Conservation (phyloP, 2,329 filamentous ascomycete species). For the Diatrype stigma region DNA sequence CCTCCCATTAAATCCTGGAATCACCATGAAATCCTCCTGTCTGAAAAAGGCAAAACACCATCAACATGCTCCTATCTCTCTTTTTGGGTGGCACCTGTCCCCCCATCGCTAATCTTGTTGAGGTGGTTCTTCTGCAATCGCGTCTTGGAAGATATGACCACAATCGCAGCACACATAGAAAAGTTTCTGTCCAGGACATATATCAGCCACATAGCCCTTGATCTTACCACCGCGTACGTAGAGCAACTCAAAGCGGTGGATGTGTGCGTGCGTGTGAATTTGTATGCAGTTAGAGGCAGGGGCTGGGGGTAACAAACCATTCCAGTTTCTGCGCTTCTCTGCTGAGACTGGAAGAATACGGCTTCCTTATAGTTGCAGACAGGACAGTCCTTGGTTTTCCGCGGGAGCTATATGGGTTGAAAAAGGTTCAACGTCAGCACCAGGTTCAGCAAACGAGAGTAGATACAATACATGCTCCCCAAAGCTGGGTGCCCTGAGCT, state of each 20-base stretch:
- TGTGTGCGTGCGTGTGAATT: too few relatives aligned
- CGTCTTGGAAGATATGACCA: constrained; percentile 74
- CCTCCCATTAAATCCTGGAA: not conserved
- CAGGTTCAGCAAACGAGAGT: constrained; percentile 21
- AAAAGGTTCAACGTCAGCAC: constrained; percentile 35
- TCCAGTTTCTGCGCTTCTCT: constrained; percentile 92
- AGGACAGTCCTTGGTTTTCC: constrained; percentile 81
- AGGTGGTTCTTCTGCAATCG: constrained; percentile 4
- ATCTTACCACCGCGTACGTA: too few relatives aligned
- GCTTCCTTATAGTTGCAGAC: constrained; percentile 82
- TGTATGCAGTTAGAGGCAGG: too few relatives aligned
- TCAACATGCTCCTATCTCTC: not conserved
- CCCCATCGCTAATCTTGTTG: not conserved
- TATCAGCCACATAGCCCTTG: not conserved
- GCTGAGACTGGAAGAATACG: constrained; percentile 98
- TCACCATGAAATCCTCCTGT: too few relatives aligned
- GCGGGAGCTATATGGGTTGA: constrained; percentile 68
- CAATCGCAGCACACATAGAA: constrained; percentile 94
- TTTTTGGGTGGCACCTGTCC: not conserved
- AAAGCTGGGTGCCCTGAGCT: constrained; percentile 17
- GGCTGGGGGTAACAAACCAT: constrained; percentile 56
- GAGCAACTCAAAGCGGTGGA: too few relatives aligned
- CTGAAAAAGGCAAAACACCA: too few relatives aligned
- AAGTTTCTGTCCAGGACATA: constrained; percentile 59
- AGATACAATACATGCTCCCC: constrained; percentile 20